Base-by-base conservation (phyloP, 257 asterid genomes). In the Nicotiana tomentosiformis region DNA sequence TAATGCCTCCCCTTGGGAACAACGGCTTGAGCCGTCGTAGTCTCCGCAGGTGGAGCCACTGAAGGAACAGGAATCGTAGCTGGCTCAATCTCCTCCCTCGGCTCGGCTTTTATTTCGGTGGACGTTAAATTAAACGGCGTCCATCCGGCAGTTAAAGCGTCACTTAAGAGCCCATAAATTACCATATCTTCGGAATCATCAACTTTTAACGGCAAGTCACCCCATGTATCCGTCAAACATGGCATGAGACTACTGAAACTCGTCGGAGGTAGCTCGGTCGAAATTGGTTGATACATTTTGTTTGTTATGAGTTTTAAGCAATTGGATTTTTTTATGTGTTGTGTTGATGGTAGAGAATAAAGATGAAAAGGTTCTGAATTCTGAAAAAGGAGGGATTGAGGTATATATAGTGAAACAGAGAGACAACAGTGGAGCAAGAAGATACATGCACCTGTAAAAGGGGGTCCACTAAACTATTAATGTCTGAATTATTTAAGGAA, bases 111-210 rank as follows among this genome's bases (percentile, higher is more conserved):
- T 23, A 93, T 91, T 68, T 86, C 88, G 20, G 4, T 1, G 0
- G 85, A 67, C 58, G 87, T 66, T 37, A 84, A 43, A 64, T 69
- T 88, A 76, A 90, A 94, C 87, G 98, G 98, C 53, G 88, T 90
- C 97, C 98, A 94, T 29, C 98, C 98, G 39, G 86, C 88, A 1
- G 76, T 93, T 68, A 94, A 91, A 67, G 98, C 98, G 85, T 93
- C 98, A 1, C 91, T 91, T 32, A 94, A 49, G 12, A 94, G 78
- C 8, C 97, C 93, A 43, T 94, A 94, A 23, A 94, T 92, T 7
- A 94, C 95, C 98, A 94, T 94, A 26, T 94, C 98, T 29, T 94
- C 97, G 0, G 96, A 85, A 82, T 94, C 98, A 67, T 93, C 97
- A 32, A 92, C 93, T 85, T 92, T 93, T 26, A 94, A 89, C 83